phyloP scores from a whole-genome alignment of 129 eudicot genomes.

The Scalesia atractyloides region DNA sequence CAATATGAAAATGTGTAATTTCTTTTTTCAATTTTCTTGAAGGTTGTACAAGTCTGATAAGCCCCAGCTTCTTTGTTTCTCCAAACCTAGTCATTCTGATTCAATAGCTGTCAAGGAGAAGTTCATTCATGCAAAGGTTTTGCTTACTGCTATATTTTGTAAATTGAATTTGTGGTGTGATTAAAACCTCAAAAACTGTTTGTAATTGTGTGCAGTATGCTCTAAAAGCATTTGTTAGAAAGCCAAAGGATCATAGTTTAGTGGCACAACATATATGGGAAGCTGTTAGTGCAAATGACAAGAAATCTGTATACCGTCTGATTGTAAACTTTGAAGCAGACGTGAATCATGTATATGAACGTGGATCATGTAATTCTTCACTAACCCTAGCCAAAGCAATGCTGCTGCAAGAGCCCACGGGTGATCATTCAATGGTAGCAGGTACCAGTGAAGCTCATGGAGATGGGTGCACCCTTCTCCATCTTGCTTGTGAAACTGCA shows the following conservation, averaged over 20 bases:
- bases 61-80: slow-evolving; percentile 52
- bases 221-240: slow-evolving; percentile 71
- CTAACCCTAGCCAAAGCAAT: slow-evolving; percentile 89
- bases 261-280: slow-evolving; percentile 83
- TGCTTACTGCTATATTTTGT: background rate
- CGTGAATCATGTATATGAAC: slow-evolving; percentile 61
- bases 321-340: slow-evolving; percentile 82
- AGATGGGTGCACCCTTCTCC: slow-evolving; percentile 75
- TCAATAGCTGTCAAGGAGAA: slow-evolving; percentile 89
- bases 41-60: slow-evolving; percentile 74
- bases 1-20: slow-evolving; percentile 7
- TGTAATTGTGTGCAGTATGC: slow-evolving; percentile 63
- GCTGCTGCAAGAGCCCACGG: slow-evolving; percentile 71
- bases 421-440: slow-evolving; percentile 30
- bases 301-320: slow-evolving; percentile 76
- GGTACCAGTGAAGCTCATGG: slow-evolving; percentile 51
- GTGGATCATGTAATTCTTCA: slow-evolving; percentile 52
- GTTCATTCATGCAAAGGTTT: slow-evolving; percentile 90
- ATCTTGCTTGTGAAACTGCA: slow-evolving; percentile 83
- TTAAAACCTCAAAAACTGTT: background rate
- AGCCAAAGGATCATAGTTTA: slow-evolving; percentile 49
- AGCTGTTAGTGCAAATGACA: slow-evolving; percentile 79
- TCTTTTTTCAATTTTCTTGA: slow-evolving; percentile 26
- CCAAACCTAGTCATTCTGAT: slow-evolving; percentile 84
- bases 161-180: background rate